These are phyloP conservation scores for Kickxella alabastrina DNA, from an alignment of 192 early-diverging fungal genomes.

Conservation along the genomic window DNA sequence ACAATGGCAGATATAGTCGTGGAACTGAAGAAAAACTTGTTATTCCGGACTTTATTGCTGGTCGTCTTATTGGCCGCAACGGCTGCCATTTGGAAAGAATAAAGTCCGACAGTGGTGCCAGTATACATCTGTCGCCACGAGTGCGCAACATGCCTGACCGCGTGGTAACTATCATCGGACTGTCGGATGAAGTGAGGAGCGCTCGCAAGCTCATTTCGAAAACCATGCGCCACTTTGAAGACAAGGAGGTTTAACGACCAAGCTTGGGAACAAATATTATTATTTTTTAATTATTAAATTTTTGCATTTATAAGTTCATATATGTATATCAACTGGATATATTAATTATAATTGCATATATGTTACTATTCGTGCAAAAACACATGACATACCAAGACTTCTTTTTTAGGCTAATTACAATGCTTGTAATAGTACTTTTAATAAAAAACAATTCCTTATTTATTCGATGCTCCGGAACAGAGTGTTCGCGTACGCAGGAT, in stretches of 20 bases:
- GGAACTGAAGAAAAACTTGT: constrained; percentile 24
- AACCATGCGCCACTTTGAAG: constrained; percentile 27
- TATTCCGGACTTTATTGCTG: constrained; percentile 35
- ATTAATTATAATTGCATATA: not conserved
- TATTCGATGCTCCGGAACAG: constrained; percentile 22
- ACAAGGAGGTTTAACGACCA: constrained; percentile 4
- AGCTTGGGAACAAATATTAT: too few species aligned
- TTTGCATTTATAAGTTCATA: not conserved
- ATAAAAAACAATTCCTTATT: not conserved
- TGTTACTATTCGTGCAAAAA: not conserved
- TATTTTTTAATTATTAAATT: not conserved
- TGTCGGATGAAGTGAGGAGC: constrained; percentile 6
- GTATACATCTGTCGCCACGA: constrained; percentile 34
- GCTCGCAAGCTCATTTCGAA: constrained; percentile 25
- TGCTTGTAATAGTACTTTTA: too few species aligned
- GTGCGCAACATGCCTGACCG: constrained; percentile 27
- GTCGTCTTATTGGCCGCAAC: constrained; percentile 43
- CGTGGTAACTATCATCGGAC: constrained; percentile 34
- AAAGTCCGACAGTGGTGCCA: constrained; percentile 26
- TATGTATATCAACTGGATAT: not conserved
- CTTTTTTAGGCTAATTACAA: too few species aligned
- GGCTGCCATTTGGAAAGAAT: constrained; percentile 22
- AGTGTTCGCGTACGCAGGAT: constrained; percentile 34
- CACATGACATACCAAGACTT: not conserved
- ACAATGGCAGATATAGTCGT: not conserved